Evolutionary conservation across 495 filamentous ascomycete genomes (phyloP), one percentile per base, ranked within the genome.

Genomic region (Tuber umbilicatum): DNA sequence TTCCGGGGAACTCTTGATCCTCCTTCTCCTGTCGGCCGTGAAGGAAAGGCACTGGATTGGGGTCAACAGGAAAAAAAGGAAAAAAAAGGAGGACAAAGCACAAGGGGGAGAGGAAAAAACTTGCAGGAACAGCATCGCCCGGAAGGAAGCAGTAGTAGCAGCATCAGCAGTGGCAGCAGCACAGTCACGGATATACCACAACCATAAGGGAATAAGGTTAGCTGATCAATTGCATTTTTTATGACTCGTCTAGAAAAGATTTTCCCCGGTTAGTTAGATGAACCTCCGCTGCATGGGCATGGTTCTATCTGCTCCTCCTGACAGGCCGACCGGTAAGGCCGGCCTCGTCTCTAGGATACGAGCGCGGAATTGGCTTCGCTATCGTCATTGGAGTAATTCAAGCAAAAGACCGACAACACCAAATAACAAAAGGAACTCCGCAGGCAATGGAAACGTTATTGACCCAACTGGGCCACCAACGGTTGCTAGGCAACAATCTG

Each of bases 401-500:
- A 67, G 40, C 70, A 50, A 45, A 39, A 68, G 68, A 72, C 55
- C 37, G 67, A 47, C 40, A n/a, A 31, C 55, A n/a, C 55, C 55
- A 31, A 31, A 64, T 14, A 64, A 64, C 27, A 64, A 27, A 5
- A 23, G 47, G 55, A 31, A 31, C 23, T 70, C 45, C 70, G 68
- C 68, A 31, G 16, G 68, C 43, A 72, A 45, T 67, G 90, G 76
- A 90, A 79, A 87, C 75, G 93, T 93, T 1, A 89, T 94, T n/a
- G 90, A 90, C 23, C 85, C 96, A 55, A 92, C 94, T 45, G 87
- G 92, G 73, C 85, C 89, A 17, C 86, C 89, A 71, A 94, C 92
- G 5, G 93, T 94, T 83, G 91, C 90, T 83, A 87, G 93, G 79
- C 93, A 94, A 80, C 88, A 91, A 79, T 93, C 92, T 38, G 94